These are phyloP conservation scores for Aquanectria penicillioides DNA, from an alignment of 2,329 filamentous ascomycete genomes.

Conservation along the genomic window DNA sequence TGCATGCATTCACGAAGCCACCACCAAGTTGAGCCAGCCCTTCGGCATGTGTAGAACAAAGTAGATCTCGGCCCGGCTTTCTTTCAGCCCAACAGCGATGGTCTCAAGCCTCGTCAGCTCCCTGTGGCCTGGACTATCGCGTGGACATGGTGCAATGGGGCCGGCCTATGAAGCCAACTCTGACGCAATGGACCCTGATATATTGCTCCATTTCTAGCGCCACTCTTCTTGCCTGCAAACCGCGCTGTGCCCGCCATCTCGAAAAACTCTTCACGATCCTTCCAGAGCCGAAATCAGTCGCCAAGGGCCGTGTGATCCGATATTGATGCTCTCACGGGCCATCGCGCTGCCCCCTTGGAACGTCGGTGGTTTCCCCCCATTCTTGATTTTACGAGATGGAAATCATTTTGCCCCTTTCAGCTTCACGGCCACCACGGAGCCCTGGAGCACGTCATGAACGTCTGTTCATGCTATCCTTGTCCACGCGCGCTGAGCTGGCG, in stretches of 20 bases:
- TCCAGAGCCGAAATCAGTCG: slow-evolving; percentile 4
- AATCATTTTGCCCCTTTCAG: slow-evolving; percentile 19
- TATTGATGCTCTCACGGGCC: slow-evolving; percentile 21
- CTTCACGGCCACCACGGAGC: slow-evolving; percentile 18
- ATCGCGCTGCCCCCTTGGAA: slow-evolving; percentile 30
- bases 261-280: slow-evolving; percentile 9
- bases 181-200: slow-evolving; percentile 37
- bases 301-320: slow-evolving; percentile 11
- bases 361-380: slow-evolving; percentile 22
- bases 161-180: slow-evolving; percentile 16
- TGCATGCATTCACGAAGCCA: too few relatives aligned
- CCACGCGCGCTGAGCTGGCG: slow-evolving; percentile 12
- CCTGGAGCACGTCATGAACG: slow-evolving; percentile 24
- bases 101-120: background rate
- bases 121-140: slow-evolving; percentile 6
- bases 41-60: too few relatives aligned
- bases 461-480: slow-evolving; percentile 25
- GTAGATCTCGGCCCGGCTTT: slow-evolving; percentile 7
- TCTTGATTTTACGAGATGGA: slow-evolving; percentile 35
- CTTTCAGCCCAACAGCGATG: background rate
- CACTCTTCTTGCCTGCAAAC: slow-evolving; percentile 9
- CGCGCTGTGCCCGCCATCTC: slow-evolving; percentile 1
- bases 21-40: too few relatives aligned
- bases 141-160: slow-evolving; percentile 27
- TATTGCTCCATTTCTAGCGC: slow-evolving; percentile 35